Evolutionary conservation across 139 green algal species (phyloP).

Genomic region (Chlorokybus atmophyticus): DNA sequence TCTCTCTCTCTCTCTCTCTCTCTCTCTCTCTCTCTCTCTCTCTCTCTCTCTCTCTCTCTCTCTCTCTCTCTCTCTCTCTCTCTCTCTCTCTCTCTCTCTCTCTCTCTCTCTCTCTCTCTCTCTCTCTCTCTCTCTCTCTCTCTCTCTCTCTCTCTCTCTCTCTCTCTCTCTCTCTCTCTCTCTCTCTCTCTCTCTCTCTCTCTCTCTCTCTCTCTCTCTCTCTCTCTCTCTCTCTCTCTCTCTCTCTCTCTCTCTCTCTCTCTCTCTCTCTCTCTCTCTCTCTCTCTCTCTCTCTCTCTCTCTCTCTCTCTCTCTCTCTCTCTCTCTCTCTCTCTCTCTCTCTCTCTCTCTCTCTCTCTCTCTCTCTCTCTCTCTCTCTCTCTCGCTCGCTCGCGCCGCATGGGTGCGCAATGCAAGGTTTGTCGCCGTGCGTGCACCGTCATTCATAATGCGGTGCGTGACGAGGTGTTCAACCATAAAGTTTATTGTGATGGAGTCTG

Average conservation of each 20-base stretch:
- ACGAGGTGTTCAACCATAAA: no score
- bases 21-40: conserved; percentile 3
- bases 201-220: conserved; percentile 3
- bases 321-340: conserved; percentile 1
- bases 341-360: conserved; percentile 3
- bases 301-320: conserved; percentile 1
- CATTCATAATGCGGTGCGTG: no score
- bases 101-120: conserved; percentile 3
- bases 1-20: conserved; percentile 3
- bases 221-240: conserved; percentile 3
- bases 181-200: conserved; percentile 3
- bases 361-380: conserved; percentile 3
- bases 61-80: conserved; percentile 3
- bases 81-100: conserved; percentile 3
- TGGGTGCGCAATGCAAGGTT: no score
- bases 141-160: conserved; percentile 1
- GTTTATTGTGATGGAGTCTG: no score
- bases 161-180: conserved; percentile 1
- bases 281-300: neutral
- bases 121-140: neutral
- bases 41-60: conserved; percentile 3
- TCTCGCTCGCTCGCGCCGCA: neutral
- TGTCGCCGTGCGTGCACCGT: no score
- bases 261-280: conserved; percentile 3
- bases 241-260: conserved; percentile 3